These are phyloP conservation scores for Saksenaea oblongispora DNA, from an alignment of 371 early-diverging fungal genomes.

Conservation along the genomic window DNA sequence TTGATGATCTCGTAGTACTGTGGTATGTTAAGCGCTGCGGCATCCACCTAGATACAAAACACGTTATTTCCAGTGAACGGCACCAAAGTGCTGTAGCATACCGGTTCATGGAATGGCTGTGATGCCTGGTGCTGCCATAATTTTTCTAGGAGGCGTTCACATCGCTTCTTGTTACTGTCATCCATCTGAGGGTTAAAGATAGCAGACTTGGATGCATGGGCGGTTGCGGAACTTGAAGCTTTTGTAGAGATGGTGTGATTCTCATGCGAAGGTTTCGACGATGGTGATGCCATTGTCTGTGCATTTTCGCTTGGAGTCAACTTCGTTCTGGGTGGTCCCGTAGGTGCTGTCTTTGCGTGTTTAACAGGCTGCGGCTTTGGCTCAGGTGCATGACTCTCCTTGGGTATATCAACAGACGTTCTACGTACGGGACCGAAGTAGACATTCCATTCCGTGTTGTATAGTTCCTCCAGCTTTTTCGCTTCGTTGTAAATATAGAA, in stretches of 20 bases:
- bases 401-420: conserved; percentile 12
- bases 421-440: conserved; percentile 38
- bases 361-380: conserved; percentile 9
- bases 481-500: conserved; percentile 76
- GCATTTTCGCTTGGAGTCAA: neutral
- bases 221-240: neutral
- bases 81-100: neutral
- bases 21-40: conserved; percentile 79
- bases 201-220: neutral
- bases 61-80: neutral
- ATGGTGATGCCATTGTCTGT: neutral
- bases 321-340: neutral
- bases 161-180: conserved; percentile 33
- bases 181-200: conserved; percentile 30
- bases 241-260: neutral
- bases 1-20: conserved; percentile 88
- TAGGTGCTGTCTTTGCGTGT: conserved; percentile 5
- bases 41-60: conserved; percentile 70
- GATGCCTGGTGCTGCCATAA: conserved; percentile 39
- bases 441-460: conserved; percentile 53
- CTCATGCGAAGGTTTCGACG: conserved; percentile 6
- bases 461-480: conserved; percentile 56
- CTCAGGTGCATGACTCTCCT: conserved; percentile 16
- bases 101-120: conserved; percentile 42
- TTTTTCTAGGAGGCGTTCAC: conserved; percentile 39